Percentiles rank a stretch among this genome's conserved stretches.
Conservation (phyloP, 148 eudicot genomes). For the Rhododendron molle region DNA sequence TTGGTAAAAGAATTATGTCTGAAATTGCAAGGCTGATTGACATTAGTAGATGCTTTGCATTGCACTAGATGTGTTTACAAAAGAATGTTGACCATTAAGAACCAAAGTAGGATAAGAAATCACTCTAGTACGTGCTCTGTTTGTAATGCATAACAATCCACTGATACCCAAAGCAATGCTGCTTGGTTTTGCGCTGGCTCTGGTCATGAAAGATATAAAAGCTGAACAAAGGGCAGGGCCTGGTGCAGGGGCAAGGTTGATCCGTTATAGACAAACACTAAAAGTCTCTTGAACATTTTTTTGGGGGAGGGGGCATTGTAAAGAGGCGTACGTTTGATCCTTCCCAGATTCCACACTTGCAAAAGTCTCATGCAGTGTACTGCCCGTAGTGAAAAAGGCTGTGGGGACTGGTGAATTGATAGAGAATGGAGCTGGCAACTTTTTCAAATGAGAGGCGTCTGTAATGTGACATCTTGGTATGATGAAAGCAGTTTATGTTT, state of each 20-base stretch:
- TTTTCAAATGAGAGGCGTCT: neutral
- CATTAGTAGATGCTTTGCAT: neutral
- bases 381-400: neutral
- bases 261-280: neutral
- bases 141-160: neutral
- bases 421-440: neutral
- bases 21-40: neutral
- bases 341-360: neutral
- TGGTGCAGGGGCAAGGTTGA: neutral
- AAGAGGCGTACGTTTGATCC: neutral
- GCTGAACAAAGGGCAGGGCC: neutral
- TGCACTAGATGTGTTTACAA: neutral
- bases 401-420: neutral
- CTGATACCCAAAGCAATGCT: neutral
- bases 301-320: neutral
- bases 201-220: neutral
- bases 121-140: neutral
- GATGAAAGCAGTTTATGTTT: neutral
- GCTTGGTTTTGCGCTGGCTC: neutral
- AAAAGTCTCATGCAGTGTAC: neutral
- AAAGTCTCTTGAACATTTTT: neutral
- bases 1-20: neutral
- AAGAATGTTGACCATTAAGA: neutral
- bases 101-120: neutral
- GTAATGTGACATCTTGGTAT: neutral